These are phyloP conservation scores for Lactarius sanguifluus DNA, from an alignment of 768 basidiomycete species.

Conservation along the genomic window DNA sequence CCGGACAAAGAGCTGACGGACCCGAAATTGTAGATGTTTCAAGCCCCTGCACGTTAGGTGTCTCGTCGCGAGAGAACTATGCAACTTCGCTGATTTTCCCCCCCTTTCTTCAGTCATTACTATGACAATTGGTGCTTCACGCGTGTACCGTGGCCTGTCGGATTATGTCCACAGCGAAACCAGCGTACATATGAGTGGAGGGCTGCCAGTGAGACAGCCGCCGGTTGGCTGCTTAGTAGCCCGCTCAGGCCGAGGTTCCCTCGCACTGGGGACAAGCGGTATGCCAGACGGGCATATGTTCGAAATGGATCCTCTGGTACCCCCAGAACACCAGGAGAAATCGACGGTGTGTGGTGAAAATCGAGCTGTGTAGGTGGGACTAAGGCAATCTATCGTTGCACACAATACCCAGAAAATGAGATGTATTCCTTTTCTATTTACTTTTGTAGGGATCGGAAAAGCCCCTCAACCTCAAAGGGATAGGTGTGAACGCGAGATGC, in stretches of 20 bases:
- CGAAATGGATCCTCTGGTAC: background rate
- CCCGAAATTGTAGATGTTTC: conserved; percentile 9
- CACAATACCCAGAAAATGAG: background rate
- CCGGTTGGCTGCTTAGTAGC: background rate
- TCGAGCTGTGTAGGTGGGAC: no score
- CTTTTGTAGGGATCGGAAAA: no score
- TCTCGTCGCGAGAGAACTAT: no score
- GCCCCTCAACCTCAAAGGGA: no score
- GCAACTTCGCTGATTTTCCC: background rate
- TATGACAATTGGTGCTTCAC: conserved; percentile 11
- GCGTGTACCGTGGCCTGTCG: conserved; percentile 1
- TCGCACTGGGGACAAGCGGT: background rate
- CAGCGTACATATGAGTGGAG: background rate
- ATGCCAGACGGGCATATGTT: background rate
- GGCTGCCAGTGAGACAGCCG: no score
- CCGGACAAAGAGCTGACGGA: background rate
- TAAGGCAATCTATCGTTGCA: no score
- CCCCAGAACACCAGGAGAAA: background rate
- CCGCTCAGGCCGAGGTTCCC: background rate
- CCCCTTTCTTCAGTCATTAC: background rate
- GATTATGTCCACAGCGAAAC: background rate
- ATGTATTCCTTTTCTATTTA: no score
- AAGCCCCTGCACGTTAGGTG: conserved; percentile 1
- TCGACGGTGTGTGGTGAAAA: no score
- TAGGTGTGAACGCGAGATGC: no score